Base-by-base conservation (phyloP, 2,329 filamentous ascomycete species). In the Daldinia sp. region DNA sequence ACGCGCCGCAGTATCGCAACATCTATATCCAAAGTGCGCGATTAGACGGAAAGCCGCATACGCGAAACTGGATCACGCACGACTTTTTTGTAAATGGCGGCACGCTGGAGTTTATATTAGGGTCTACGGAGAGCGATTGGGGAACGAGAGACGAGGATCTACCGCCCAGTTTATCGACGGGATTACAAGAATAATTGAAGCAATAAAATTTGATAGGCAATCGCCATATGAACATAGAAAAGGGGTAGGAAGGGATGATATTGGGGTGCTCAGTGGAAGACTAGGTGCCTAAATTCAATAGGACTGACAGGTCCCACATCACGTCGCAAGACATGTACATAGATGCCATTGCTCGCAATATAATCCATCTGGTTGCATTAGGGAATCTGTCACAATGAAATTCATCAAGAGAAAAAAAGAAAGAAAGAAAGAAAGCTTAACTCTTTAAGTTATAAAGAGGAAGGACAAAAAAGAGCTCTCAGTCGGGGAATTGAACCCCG, bases 31-130 rank as follows among this genome's bases (percentile, higher is more conserved):
- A 89, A 74, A 83, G 79, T 53, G 87, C 82, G 9, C 86, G 71
- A 47, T 75, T 89, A 41, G 77, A 90, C 70, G 87, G 87, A 0
- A 73, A 79, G 70, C 69, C 75, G 3, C 90, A 88, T 71, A 83
- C 80, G 1, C 80, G 77, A 71, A 90, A 85, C 70, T 91, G 87
- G 87, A 82, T 90, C 54, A 80, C 79, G 39, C 88, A 90, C 75
- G 81, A 82, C 21, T 88, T 91, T 68, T 90, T 89, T 68, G 37
- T 80, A 0, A 77, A 84, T 0, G 88, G 88, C 0, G 87, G 87
- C 0, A 74, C 83, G 32, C 72, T 91, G 66, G 87, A 90, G 70
- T 75, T 89, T 48, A 79, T 77, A 4, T 75, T 90, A 3, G 87
- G 87, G 0, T 75, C 77, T 27, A 83, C 88, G 71, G 85, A 85